Percentiles rank a stretch among this genome's conserved stretches.
Evolutionary conservation across 371 early-diverging fungal species (phyloP).

Genomic region (Mortierella sp.): DNA sequence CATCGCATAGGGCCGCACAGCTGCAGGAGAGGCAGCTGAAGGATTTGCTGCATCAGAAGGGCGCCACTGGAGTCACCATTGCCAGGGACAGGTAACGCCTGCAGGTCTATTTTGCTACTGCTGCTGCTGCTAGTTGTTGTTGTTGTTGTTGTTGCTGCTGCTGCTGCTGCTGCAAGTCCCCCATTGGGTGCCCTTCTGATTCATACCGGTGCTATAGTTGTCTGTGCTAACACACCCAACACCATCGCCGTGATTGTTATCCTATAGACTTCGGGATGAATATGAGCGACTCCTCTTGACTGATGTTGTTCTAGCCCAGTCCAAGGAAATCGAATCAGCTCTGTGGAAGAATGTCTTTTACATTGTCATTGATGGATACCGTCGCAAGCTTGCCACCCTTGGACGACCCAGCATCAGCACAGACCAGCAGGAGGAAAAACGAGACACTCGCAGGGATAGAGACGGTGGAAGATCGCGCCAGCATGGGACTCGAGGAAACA

Average conservation of each 20-base stretch:
- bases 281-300: constrained; percentile 55
- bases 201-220: constrained; percentile 9
- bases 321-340: constrained; percentile 60
- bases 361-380: constrained; percentile 65
- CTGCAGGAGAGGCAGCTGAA: constrained; percentile 40
- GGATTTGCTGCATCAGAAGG: constrained; percentile 40
- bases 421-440: constrained; percentile 18
- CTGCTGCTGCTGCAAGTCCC: no score
- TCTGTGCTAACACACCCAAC: no score
- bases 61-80: constrained; percentile 38
- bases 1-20: constrained; percentile 31
- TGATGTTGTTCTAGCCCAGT: constrained; percentile 54
- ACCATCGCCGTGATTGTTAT: constrained; percentile 1
- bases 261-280: constrained; percentile 55
- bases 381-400: constrained; percentile 56
- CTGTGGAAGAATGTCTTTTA: constrained; percentile 68
- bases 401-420: constrained; percentile 16
- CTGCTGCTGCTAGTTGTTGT: not conserved
- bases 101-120: no score
- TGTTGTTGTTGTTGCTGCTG: not conserved
- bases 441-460: constrained; percentile 20
- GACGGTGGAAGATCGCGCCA: constrained; percentile 31
- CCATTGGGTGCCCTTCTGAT: no score
- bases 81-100: constrained; percentile 55
- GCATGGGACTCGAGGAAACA: constrained; percentile 38